These are phyloP conservation scores for Candida easanensis DNA, from an alignment of 805 yeast species.

Conservation along the genomic window DNA sequence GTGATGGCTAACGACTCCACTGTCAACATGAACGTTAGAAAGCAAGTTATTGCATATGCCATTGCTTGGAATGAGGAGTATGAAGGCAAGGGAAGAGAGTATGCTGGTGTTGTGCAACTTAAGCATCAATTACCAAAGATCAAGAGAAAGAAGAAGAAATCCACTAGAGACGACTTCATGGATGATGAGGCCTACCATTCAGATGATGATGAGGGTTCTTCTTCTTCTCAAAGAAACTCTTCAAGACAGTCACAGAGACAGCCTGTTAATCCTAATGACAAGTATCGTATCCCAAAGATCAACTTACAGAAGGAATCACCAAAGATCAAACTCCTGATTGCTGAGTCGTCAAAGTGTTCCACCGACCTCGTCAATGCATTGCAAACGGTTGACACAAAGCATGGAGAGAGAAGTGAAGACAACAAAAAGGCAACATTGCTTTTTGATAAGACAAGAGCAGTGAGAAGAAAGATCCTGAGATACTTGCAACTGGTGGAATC, in stretches of 20 bases:
- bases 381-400: slow-evolving; percentile 37
- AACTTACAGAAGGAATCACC: slow-evolving; percentile 72
- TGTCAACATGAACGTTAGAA: slow-evolving; percentile 48
- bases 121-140: slow-evolving; percentile 42
- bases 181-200: slow-evolving; percentile 47
- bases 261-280: slow-evolving; percentile 37
- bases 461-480: slow-evolving; percentile 74
- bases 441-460: slow-evolving; percentile 71
- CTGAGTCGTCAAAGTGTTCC: slow-evolving; percentile 73
- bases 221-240: slow-evolving; percentile 4
- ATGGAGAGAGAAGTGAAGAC: slow-evolving; percentile 58
- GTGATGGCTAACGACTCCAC: slow-evolving; percentile 40
- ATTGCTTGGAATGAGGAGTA: slow-evolving; percentile 66
- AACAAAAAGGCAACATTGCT: slow-evolving; percentile 56
- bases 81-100: slow-evolving; percentile 39
- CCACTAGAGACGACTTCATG: slow-evolving; percentile 38
- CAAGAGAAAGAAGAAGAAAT: slow-evolving; percentile 23
- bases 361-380: slow-evolving; percentile 65
- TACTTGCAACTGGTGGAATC: slow-evolving; percentile 81
- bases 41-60: slow-evolving; percentile 49
- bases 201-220: slow-evolving; percentile 26
- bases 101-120: slow-evolving; percentile 46
- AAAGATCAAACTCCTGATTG: slow-evolving; percentile 61
- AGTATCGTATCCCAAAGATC: slow-evolving; percentile 64
- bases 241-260: neutral